Base-by-base conservation (phyloP, 2,329 filamentous ascomycete species). In the Elsinoe perseae region DNA sequence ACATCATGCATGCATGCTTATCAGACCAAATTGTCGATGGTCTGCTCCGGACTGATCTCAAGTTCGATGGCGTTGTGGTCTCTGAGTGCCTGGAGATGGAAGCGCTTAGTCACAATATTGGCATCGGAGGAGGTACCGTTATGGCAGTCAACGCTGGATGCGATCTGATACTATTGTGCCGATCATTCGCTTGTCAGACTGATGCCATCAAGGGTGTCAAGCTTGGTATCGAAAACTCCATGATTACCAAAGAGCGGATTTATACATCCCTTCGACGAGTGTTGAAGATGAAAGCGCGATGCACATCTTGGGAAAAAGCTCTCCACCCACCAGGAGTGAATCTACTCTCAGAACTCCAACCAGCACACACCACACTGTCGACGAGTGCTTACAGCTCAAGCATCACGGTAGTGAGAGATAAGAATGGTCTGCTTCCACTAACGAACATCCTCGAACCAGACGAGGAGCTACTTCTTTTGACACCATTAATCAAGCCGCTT, bases 1-100 rank as follows among this genome's bases (percentile, higher is more conserved):
- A 95, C 65, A 89, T 95, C 50, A 95, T 95, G 80, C 92, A 97
- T 69, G 92, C 92, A 27, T 97, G 89, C 68, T 76, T 97, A 2
- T 95, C 89, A 0, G 87, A 96, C 63, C 89, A 95, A 69, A 89
- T 97, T 1, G 90, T 97, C 2, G 88, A 95, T 65, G 89, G 93
- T 58, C 74, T 96, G 20, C 76, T 97, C 2, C 82, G 92, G n/a
- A 86, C 86, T 58, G 90, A 96, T 62, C 80, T 97, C 21, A 86
- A 87, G 2, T 97, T 97, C 64, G 82, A 89, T 50, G 92, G 92
- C 1, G 91, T 97, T 2, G 90, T 93, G 21, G 89, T 97, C 50
- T 96, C 91, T 0, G 92, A 97, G 67, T 97, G 92, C 62, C 74
- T 97, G 6, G 92, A 96, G 69, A 97, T 97, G 92, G 91, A 96